Base-by-base conservation (phyloP, 2,329 filamentous ascomycete species). In the Botrytis fabae region DNA sequence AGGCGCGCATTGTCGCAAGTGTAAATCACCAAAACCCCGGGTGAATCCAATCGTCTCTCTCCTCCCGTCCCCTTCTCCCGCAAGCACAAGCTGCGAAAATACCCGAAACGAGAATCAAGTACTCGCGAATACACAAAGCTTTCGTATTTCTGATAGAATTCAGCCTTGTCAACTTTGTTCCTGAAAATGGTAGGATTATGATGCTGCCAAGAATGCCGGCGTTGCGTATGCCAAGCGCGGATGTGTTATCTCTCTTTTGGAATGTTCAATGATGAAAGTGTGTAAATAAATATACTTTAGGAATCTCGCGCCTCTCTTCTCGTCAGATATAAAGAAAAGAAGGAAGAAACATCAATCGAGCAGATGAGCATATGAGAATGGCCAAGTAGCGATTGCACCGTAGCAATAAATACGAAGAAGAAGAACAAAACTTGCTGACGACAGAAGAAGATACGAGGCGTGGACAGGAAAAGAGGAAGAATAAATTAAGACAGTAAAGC, bases 101-200 rank as follows among this genome's bases (percentile, higher is more conserved):
- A 38, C 28, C n/a, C 5, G 7, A 25, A 38, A 10, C 16, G 1
- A 18, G n/a, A 38, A 3, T 38, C 9, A 18, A 54, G n/a, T 14
- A 16, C 48, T n/a, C 25, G 51, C 18, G 18, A 54, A 28, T 28
- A 28, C 51, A 54, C 51, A 54, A 28, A 28, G 14, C 25, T 60
- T 61, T 61, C 38, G 25, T 25, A 66, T 6, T 66, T 51, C 44
- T 20, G 70, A 61, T 61, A 42, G 32, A 61, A 35, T 54, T 35
- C 71, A 62, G 71, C 71, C 71, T 66, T 61, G 38, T 61, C n/a
- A 22, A 60, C 57, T 18, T 40, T 72, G 35, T 71, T 65, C 44
- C 62, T 48, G 42, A 48, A 32, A 48, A n/a, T 1, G 10, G 62
- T 65, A 25, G 54, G 18, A n/a, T 60, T 25, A 54, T 51, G 63